Evolutionary conservation across 2,329 filamentous ascomycete species (phyloP).

Genomic region (Macrophomina phaseolina): DNA sequence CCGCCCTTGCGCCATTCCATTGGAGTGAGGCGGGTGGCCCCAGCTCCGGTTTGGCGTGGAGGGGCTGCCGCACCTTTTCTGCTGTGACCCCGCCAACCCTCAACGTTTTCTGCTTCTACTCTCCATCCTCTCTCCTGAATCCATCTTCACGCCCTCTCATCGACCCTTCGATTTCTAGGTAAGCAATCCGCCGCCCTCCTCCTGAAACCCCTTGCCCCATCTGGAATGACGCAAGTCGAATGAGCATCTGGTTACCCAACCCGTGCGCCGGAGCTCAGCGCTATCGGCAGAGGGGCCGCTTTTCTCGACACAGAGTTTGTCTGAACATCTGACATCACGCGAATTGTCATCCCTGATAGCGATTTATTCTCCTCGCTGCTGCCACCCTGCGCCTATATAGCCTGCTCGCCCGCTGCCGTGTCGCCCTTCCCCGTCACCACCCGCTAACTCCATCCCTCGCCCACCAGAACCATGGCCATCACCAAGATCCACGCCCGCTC

Average conservation of each 20-base stretch:
- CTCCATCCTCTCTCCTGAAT: conserved; percentile 6
- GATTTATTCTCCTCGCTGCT: conserved; percentile 16
- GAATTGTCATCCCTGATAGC: conserved; percentile 25
- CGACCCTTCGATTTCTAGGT: conserved; percentile 11
- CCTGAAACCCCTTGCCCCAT: conserved; percentile 13
- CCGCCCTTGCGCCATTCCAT: background rate
- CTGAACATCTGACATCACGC: conserved; percentile 28
- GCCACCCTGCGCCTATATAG: conserved; percentile 1
- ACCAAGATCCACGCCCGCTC: conserved; percentile 68
- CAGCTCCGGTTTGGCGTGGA: conserved; percentile 21
- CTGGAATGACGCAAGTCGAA: conserved; percentile 21
- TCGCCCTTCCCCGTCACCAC: conserved; percentile 4
- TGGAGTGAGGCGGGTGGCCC: conserved; percentile 14
- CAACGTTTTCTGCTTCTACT: conserved; percentile 24
- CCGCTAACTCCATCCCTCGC: conserved; percentile 10
- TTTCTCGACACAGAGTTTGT: conserved; percentile 27
- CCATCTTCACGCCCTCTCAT: background rate
- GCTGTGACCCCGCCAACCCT: conserved; percentile 26
- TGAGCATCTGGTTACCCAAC: conserved; percentile 27
- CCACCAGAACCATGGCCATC: conserved; percentile 70
- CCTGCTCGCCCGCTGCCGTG: background rate
- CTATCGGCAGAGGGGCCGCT: conserved; percentile 26
- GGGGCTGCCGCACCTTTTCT: conserved; percentile 11
- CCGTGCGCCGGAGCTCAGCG: conserved; percentile 25
- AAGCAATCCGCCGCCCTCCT: conserved; percentile 17